phyloP scores from a whole-genome alignment of 352 stramenopile species.

The Peronospora belbahrii region DNA sequence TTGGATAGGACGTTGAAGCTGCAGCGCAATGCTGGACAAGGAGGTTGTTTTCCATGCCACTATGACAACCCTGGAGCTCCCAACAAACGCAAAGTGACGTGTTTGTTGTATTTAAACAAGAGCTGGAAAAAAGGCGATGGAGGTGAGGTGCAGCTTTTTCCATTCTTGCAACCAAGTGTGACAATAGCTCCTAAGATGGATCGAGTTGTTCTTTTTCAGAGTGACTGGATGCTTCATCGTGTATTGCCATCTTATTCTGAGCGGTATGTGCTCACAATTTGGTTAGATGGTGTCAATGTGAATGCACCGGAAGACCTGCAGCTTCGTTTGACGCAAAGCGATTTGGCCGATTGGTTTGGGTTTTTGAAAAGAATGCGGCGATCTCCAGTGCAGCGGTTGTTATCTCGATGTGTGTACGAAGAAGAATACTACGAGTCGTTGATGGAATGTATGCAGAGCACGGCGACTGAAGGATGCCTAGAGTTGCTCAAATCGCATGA shows the following conservation, averaged over 20 bases:
- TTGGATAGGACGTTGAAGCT: conserved; percentile 63
- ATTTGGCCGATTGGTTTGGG: conserved; percentile 56
- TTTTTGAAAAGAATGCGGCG: conserved; percentile 52
- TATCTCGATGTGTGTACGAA: conserved; percentile 68
- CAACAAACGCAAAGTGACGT: conserved; percentile 75
- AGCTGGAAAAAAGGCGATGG: conserved; percentile 54
- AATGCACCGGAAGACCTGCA: conserved; percentile 53
- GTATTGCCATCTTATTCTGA: conserved; percentile 45
- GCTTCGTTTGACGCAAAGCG: conserved; percentile 49
- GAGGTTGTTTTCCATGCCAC: conserved; percentile 75
- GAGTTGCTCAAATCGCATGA: conserved; percentile 63
- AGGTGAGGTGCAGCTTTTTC: conserved; percentile 68
- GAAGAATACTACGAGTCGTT: conserved; percentile 68
- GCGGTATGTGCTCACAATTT: conserved; percentile 62
- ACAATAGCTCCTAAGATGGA: conserved; percentile 66
- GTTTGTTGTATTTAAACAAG: conserved; percentile 75
- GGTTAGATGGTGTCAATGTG: conserved; percentile 44
- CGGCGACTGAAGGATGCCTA: conserved; percentile 37
- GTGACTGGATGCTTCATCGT: conserved; percentile 65
- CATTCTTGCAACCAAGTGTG: conserved; percentile 52
- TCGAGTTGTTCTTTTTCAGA: conserved; percentile 61
- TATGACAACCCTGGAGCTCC: conserved; percentile 77
- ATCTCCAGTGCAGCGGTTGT: conserved; percentile 59
- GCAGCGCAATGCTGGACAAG: conserved; percentile 63
- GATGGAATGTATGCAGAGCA: conserved; percentile 60